Percentiles rank a stretch among this genome's conserved stretches.
Evolutionary conservation across 768 basidiomycete species (phyloP).

Genomic region (Mycena alexandri): DNA sequence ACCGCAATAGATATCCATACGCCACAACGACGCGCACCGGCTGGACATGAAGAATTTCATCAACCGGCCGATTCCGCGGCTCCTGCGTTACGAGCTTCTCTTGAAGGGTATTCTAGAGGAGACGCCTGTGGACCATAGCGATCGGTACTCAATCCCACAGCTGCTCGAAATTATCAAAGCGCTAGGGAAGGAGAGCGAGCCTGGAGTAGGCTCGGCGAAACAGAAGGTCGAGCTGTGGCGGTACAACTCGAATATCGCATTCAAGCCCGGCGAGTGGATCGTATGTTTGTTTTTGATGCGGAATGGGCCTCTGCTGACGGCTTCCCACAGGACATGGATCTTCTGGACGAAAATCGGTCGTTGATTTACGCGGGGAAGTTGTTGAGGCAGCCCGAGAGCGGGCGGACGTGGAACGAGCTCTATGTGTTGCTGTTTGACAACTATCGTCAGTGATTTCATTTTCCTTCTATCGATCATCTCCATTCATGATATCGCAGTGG

Average conservation of each 20-base stretch:
- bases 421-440: conserved; percentile 95
- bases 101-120: conserved; percentile 85
- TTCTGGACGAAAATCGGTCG: conserved; percentile 85
- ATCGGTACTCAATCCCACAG: conserved; percentile 83
- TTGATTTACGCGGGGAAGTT: conserved; percentile 88
- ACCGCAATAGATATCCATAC: conserved; percentile 55
- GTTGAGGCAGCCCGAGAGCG: conserved; percentile 88
- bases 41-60: conserved; percentile 95
- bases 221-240: conserved; percentile 92
- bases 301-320: neutral
- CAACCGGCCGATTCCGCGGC: conserved; percentile 89
- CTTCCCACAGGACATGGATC: conserved; percentile 80
- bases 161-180: conserved; percentile 90
- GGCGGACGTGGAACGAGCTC: conserved; percentile 90
- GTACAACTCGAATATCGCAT: conserved; percentile 82
- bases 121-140: conserved; percentile 81
- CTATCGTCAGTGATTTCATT: conserved; percentile 72
- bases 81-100: conserved; percentile 90
- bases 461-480: conserved; percentile 6
- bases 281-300: conserved; percentile 49
- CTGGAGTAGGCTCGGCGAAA: conserved; percentile 87
- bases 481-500: conserved; percentile 64
- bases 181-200: conserved; percentile 89
- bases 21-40: conserved; percentile 82
- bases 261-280: conserved; percentile 82